These are phyloP conservation scores for Diaporthe sp. DNA, from an alignment of 2,329 filamentous ascomycete genomes.

Conservation along the genomic window DNA sequence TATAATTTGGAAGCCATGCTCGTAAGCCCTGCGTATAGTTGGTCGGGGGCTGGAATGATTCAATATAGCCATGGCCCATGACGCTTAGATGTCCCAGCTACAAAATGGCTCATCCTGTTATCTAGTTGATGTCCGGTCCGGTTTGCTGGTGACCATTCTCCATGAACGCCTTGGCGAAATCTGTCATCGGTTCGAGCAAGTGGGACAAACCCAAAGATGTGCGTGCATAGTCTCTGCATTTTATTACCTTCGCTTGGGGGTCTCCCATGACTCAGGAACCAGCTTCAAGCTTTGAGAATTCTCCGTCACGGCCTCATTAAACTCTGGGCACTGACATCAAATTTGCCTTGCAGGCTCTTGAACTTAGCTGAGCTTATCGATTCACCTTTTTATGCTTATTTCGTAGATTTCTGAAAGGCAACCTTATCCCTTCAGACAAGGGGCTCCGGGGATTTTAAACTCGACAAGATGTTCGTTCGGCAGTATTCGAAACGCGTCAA, in stretches of 20 bases:
- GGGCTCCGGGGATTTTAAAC: not conserved
- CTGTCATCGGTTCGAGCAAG: not conserved
- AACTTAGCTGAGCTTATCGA: not conserved
- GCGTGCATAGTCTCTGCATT: not conserved
- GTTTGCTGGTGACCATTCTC: not conserved
- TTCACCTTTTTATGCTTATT: constrained; percentile 7
- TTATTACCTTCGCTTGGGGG: not conserved
- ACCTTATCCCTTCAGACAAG: no score
- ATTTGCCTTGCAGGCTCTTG: not conserved
- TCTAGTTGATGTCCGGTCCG: not conserved
- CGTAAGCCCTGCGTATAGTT: not conserved
- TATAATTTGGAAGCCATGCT: not conserved
- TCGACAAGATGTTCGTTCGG: not conserved
- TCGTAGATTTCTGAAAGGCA: not conserved
- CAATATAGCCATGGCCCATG: not conserved
- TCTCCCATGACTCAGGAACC: not conserved
- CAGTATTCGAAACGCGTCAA: not conserved
- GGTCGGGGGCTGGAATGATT: not conserved
- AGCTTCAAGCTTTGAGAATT: constrained; percentile 10
- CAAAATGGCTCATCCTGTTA: not conserved
- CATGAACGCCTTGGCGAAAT: not conserved
- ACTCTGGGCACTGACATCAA: not conserved
- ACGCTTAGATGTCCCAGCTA: not conserved
- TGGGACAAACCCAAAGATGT: not conserved
- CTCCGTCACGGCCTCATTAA: not conserved